Base-by-base conservation (phyloP, 1,284 basidiomycete genomes). In the Pseudozyma pruni region DNA sequence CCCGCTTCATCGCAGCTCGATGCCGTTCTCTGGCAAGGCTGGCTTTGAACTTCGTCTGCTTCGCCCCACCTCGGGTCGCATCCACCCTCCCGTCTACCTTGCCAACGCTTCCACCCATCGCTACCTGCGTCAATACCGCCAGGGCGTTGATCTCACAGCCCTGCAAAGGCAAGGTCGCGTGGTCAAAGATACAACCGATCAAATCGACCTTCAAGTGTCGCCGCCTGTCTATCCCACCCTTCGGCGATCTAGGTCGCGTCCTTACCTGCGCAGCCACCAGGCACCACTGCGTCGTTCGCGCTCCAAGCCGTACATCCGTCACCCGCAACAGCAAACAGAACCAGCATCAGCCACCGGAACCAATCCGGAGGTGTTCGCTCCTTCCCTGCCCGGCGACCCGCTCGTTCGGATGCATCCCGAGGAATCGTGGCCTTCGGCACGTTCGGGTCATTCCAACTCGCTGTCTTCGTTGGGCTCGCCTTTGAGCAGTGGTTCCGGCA, bases 31-130 rank as follows among this genome's bases (percentile, higher is more conserved):
- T 20, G 74, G 67, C 45, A 51, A 54, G 19, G 58, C 74, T 14
- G 45, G 59, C 16, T 78, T 77, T 42, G 73, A 77, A 20, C 60
- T 79, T 29, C 42, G 69, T 8, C 49, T 72, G 27, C 49, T 79
- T 13, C 70, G 74, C 3, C 55, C 62, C n/a, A 61, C 61, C 6
- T 8, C 33, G 11, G 57, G 58, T 5, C 49, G 46, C 11, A 66
- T 72, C 19, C 47, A 48, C 19, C 44, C 45, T 22, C 67, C 72
- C 0, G 19, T 76, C 48, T 49, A 70, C 8, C 46, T 78, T 13
- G 72, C 72, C 49, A 69, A 59, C 22, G 69, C 75, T 17, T 59
- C 67, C 14, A 63, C 66, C 2, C 75, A 76, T 40, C 71, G 76
- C 22, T 44, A 32, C 9, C 40, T 75, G n/a, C 60, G 55, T 14